Evolutionary conservation across 2,329 filamentous ascomycete species (phyloP).

Genomic region (Aspergillus ibericus): DNA sequence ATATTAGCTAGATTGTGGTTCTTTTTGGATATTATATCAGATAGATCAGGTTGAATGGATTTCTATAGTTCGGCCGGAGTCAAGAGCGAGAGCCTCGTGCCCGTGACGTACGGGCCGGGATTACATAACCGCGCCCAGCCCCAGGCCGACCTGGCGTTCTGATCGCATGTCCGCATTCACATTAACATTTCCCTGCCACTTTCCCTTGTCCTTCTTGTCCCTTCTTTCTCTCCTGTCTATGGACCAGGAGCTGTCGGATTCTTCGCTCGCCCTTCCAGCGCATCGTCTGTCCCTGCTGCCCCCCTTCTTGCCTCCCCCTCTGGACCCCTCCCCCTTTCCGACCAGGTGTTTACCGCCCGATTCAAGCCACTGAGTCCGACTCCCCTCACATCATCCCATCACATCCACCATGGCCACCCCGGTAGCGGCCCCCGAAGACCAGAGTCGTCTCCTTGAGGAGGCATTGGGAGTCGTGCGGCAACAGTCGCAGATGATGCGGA

Average conservation of each 20-base stretch:
- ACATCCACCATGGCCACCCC: conserved; percentile 48
- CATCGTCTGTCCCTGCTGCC: conserved; percentile 1
- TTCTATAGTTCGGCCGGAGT: background rate
- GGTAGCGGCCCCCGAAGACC: conserved; percentile 71
- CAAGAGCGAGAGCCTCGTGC: background rate
- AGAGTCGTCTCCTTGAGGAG: conserved; percentile 93
- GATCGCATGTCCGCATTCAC: conserved; percentile 8
- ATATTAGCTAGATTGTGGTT: background rate
- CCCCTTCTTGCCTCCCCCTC: conserved; percentile 15
- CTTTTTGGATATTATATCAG: no score
- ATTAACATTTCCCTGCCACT: conserved; percentile 3
- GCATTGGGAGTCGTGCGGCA: conserved; percentile 93
- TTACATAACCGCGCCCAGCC: conserved; percentile 5
- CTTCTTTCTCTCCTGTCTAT: conserved; percentile 26
- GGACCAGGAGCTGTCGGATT: conserved; percentile 24
- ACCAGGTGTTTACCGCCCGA: conserved; percentile 30
- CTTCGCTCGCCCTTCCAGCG: background rate
- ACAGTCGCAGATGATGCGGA: conserved; percentile 95
- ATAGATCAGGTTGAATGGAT: background rate
- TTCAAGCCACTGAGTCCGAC: conserved; percentile 13
- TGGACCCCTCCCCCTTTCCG: conserved; percentile 16
- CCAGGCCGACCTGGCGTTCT: background rate
- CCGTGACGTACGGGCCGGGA: background rate
- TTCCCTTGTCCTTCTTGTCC: background rate
- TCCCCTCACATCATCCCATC: conserved; percentile 20